Conservation (phyloP, 495 filamentous ascomycete species). For the Letharia lupina region DNA sequence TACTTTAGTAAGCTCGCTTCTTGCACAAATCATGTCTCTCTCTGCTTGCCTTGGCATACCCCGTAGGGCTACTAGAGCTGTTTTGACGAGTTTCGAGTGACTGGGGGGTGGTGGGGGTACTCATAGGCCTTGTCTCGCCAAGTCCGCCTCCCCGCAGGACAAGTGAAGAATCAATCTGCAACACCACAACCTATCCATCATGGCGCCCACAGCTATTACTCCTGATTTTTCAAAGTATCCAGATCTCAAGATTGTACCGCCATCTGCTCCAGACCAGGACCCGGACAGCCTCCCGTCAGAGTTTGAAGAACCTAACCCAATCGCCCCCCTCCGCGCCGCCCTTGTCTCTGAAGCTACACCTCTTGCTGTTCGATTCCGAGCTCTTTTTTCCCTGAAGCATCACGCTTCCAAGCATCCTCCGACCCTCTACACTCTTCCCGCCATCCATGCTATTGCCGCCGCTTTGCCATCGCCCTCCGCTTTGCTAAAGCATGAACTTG, state of each 20-base stretch:
- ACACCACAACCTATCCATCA: not conserved
- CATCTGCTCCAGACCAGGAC: not conserved
- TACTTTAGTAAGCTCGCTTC: too few species aligned
- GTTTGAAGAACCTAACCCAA: slow-evolving; percentile 13
- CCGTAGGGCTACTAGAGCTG: too few species aligned
- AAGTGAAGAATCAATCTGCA: not conserved
- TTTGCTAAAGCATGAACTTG: slow-evolving; percentile 87
- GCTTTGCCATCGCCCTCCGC: slow-evolving; percentile 77
- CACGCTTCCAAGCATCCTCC: slow-evolving; percentile 62
- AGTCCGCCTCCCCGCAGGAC: not conserved
- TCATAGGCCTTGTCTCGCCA: not conserved
- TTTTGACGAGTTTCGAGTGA: too few species aligned
- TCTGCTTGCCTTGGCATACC: too few species aligned
- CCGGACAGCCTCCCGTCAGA: not conserved
- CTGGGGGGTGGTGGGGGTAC: too few species aligned
- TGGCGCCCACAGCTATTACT: slow-evolving; percentile 9
- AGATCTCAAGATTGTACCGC: not conserved
- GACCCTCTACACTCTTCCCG: slow-evolving; percentile 54
- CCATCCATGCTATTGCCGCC: slow-evolving; percentile 89
- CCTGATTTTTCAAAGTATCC: not conserved
- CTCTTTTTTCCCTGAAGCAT: slow-evolving; percentile 95
- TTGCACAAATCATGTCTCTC: too few species aligned
- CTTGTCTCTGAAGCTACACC: slow-evolving; percentile 71
- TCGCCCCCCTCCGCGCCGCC: slow-evolving; percentile 60
- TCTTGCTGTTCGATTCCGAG: slow-evolving; percentile 86